A percentile compares a stretch with the other conserved stretches of the same genome.
phyloP scores from a whole-genome alignment of 169 alveolate genomes.

The Pseudocohnilembus persalinus region DNA sequence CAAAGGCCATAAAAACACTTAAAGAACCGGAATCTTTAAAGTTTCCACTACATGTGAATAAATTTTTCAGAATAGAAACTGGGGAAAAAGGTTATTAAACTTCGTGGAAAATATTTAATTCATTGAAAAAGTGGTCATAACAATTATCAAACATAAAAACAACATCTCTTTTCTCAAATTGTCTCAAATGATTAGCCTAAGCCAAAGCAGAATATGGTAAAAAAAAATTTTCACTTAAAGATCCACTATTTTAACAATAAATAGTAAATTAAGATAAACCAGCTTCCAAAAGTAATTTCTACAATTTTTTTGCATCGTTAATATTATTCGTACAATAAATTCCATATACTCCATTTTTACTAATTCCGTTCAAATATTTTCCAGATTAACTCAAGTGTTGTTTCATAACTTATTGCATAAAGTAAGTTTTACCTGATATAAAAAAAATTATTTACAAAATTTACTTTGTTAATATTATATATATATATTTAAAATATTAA shows the following conservation, averaged over 20 bases:
- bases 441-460: too few relatives aligned
- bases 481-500: too few relatives aligned
- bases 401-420: background rate
- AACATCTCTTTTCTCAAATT: conserved; percentile 7
- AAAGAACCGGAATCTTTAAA: conserved; percentile 8
- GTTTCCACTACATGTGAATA: conserved; percentile 1
- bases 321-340: background rate
- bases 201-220: conserved; percentile 10
- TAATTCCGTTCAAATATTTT: background rate
- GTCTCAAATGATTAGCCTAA: background rate
- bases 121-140: conserved; percentile 5
- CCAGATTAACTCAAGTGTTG: background rate
- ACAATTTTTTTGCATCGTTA: conserved; percentile 1
- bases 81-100: background rate
- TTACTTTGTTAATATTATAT: too few relatives aligned
- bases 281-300: background rate
- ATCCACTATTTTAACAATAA: background rate
- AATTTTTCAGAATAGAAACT: background rate
- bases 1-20: background rate
- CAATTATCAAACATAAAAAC: conserved; percentile 6
- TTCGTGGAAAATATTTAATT: background rate
- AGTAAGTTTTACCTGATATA: conserved; percentile 1
- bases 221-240: conserved; percentile 7
- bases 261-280: background rate
- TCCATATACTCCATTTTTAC: background rate